Base-by-base conservation (phyloP, 2,329 filamentous ascomycete species). In the Myriosclerotinia duriaeana region DNA sequence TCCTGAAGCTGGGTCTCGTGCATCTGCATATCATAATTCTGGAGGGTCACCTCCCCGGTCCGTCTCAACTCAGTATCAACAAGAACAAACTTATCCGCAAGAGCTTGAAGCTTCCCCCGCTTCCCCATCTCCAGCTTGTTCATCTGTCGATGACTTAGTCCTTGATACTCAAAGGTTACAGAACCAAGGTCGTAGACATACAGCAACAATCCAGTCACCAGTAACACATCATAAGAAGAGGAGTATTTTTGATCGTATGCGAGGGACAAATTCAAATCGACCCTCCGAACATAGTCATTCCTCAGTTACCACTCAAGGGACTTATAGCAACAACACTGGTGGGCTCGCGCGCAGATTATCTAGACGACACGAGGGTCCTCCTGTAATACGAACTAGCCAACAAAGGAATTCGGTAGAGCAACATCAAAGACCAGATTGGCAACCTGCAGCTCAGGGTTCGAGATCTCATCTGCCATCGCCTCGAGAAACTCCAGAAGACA, bases 331-430 rank as follows among this genome's bases (percentile, higher is more conserved):
- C 73, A 83, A 82, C 73, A 79, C 78, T 67, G 71, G 77, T 58
- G 80, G 81, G 61, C 76, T 87, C 58, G 79, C 77, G 70, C 85
- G 85, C 70, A 80, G 84, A 71, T 80, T 82, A 42, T 88, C 86
- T 54, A 87, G 78, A 81, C 85, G 73, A 78, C 83, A 75, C 84
- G 83, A 80, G 80, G 82, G 76, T 75, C 78, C 71, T 73, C 77
- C 72, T 71, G 59, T 64, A 12, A 69, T 82, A 70, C 79, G 80
- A 73, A 82, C 81, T 63, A 66, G 74, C 52, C 77, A 78, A 70
- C 78, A 80, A 71, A 73, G 74, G 11, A 74, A 73, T 12, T 76
- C 74, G 52, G 72, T 77, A 26, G 78, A 79, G 56, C 78, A 79
- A 63, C 78, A 78, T 65, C 78, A 79, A 68, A 79, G 78, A 59